Percentiles rank a stretch among this genome's conserved stretches.
These are phyloP conservation scores for Plasmodium chabaudi DNA, from an alignment of 169 alveolate species.

Conservation along the genomic window DNA sequence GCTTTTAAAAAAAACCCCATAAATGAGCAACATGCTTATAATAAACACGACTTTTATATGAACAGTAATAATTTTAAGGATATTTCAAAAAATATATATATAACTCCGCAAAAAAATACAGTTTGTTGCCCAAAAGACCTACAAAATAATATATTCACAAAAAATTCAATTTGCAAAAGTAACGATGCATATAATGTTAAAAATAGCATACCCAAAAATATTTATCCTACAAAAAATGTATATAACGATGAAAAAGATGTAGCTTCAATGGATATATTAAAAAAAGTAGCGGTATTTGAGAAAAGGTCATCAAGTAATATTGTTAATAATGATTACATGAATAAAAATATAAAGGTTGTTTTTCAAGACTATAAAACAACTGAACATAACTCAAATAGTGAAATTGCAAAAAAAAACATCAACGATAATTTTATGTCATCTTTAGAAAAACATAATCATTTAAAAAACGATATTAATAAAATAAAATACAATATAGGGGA, in stretches of 20 bases:
- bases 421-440: background rate
- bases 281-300: constrained; percentile 31
- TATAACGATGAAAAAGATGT: constrained; percentile 18
- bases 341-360: constrained; percentile 26
- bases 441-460: constrained; percentile 18
- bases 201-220: constrained; percentile 3
- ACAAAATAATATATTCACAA: constrained; percentile 4
- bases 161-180: constrained; percentile 20
- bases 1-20: constrained; percentile 13
- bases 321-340: constrained; percentile 16
- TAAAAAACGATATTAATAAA: constrained; percentile 26
- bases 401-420: constrained; percentile 23
- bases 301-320: constrained; percentile 37
- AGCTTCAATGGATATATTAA: constrained; percentile 30
- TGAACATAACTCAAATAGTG: constrained; percentile 15
- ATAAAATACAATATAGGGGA: constrained; percentile 12
- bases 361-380: constrained; percentile 26
- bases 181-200: constrained; percentile 5
- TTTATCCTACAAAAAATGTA: constrained; percentile 9
- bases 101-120: constrained; percentile 2
- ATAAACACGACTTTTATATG: constrained; percentile 25
- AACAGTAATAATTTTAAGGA: constrained; percentile 44
- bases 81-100: constrained; percentile 23
- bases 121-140: constrained; percentile 19
- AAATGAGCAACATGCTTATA: constrained; percentile 4